Percentiles rank a stretch among this genome's conserved stretches.
These are phyloP conservation scores for Spathaspora sp. DNA, from an alignment of 805 yeast genomes.

Conservation along the genomic window DNA sequence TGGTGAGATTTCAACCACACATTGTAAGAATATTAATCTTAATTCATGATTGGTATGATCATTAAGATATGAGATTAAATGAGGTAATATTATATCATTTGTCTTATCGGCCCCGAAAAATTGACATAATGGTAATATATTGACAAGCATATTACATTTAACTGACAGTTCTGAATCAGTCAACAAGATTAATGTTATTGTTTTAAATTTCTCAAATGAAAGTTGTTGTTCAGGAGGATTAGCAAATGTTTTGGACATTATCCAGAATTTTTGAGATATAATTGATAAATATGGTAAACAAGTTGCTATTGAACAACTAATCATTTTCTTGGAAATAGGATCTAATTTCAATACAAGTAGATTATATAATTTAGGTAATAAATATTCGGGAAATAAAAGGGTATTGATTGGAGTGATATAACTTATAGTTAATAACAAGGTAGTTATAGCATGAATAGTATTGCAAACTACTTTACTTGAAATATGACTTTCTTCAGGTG, in stretches of 20 bases:
- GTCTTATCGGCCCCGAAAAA: conserved; percentile 86
- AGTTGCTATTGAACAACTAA: conserved; percentile 47
- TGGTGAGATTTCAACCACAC: conserved; percentile 71
- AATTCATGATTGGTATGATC: conserved; percentile 62
- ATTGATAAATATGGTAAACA: conserved; percentile 72
- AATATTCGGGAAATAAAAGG: conserved; percentile 74
- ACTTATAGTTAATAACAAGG: conserved; percentile 60
- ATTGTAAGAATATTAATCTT: conserved; percentile 65
- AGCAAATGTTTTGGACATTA: conserved; percentile 49
- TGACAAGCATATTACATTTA: conserved; percentile 61
- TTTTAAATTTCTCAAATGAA: conserved; percentile 53
- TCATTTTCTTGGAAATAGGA: conserved; percentile 3
- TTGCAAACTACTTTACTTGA: conserved; percentile 62
- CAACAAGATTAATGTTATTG: conserved; percentile 57
- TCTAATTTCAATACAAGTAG: conserved; percentile 21
- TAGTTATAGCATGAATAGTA: conserved; percentile 64
- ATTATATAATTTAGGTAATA: conserved; percentile 60
- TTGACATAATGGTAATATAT: conserved; percentile 73
- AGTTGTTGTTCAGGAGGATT: conserved; percentile 34
- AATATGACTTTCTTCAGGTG: conserved; percentile 2
- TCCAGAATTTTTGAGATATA: conserved; percentile 59
- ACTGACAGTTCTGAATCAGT: conserved; percentile 69
- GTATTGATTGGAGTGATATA: conserved; percentile 72
- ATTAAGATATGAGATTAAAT: conserved; percentile 85
- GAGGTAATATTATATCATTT: conserved; percentile 84